A percentile compares a stretch with the other conserved stretches of the same genome.
Evolutionary conservation across 2,329 filamentous ascomycete genomes (phyloP).

Genomic region (Neofusicoccum parvum): DNA sequence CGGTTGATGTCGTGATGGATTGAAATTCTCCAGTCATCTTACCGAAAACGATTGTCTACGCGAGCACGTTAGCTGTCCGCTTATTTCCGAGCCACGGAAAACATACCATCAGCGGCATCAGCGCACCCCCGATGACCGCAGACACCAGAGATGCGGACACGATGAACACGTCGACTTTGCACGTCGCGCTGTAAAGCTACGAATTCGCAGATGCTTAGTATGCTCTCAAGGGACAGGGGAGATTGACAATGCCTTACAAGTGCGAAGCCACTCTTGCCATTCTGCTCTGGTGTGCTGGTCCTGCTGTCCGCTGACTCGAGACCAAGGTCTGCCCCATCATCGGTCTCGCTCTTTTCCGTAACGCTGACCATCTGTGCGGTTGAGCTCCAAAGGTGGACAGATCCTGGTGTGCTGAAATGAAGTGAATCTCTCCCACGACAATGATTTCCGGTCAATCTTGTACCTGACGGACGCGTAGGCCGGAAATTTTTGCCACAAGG

Average conservation of each 20-base stretch:
- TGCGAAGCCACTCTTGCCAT: no score
- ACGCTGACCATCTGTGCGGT: no score
- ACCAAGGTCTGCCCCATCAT: no score
- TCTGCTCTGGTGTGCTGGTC: no score
- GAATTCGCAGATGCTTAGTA: not conserved
- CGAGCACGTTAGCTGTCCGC: conserved; percentile 44
- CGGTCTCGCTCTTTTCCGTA: no score
- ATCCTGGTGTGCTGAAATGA: no score
- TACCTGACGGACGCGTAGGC: not conserved
- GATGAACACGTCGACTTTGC: not conserved
- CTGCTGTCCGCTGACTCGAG: no score
- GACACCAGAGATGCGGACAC: conserved; percentile 24
- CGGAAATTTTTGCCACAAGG: no score
- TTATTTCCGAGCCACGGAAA: conserved; percentile 41
- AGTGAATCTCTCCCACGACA: no score
- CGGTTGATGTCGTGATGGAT: conserved; percentile 36
- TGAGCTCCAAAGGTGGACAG: no score
- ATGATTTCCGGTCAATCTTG: not conserved
- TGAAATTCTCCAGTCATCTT: conserved; percentile 36
- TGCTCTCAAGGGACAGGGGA: no score
- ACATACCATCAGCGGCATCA: conserved; percentile 40
- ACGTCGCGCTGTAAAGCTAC: not conserved
- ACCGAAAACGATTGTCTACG: conserved; percentile 36
- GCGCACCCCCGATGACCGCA: conserved; percentile 35
- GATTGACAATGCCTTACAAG: no score